A percentile compares a stretch with the other conserved stretches of the same genome.
These are phyloP conservation scores for Rhododendron ovatum DNA, from an alignment of 148 eudicot genomes.

Conservation along the genomic window DNA sequence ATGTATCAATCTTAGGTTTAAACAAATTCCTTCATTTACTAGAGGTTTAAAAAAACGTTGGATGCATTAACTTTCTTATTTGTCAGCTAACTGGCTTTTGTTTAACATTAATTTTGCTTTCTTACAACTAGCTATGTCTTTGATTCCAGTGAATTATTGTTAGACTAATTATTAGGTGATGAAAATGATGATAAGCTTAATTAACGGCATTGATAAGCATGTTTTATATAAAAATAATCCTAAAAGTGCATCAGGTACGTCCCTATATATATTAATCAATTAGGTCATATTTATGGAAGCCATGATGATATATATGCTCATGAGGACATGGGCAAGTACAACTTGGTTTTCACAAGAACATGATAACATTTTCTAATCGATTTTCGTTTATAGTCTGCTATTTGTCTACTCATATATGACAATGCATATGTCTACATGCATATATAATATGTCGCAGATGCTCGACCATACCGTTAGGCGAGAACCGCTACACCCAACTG, in stretches of 20 bases:
- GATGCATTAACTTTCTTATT: not conserved
- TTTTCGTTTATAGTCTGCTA: not conserved
- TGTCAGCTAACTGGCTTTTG: not conserved
- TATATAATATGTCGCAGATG: too few species aligned
- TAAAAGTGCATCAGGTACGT: not conserved
- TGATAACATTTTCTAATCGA: slow-evolving; percentile 18
- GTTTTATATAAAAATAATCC: slow-evolving; percentile 7
- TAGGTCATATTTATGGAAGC: slow-evolving; percentile 21
- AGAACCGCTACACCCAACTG: too few species aligned
- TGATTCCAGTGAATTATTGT: not conserved
- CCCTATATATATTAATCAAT: not conserved
- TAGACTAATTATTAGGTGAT: not conserved
- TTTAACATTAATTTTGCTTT: not conserved
- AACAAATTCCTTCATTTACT: too few species aligned
- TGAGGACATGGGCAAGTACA: slow-evolving; percentile 28
- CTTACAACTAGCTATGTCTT: slow-evolving; percentile 7
- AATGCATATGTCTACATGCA: not conserved
- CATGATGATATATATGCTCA: slow-evolving; percentile 11
- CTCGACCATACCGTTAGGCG: too few species aligned
- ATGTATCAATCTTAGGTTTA: not conserved
- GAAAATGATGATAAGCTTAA: not conserved
- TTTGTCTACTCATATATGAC: slow-evolving; percentile 1
- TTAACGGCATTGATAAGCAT: not conserved
- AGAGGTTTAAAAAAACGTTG: too few species aligned
- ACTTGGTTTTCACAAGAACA: slow-evolving; percentile 22